These are phyloP conservation scores for Fusarium nodosum DNA, from an alignment of 2,329 filamentous ascomycete species.

Conservation along the genomic window DNA sequence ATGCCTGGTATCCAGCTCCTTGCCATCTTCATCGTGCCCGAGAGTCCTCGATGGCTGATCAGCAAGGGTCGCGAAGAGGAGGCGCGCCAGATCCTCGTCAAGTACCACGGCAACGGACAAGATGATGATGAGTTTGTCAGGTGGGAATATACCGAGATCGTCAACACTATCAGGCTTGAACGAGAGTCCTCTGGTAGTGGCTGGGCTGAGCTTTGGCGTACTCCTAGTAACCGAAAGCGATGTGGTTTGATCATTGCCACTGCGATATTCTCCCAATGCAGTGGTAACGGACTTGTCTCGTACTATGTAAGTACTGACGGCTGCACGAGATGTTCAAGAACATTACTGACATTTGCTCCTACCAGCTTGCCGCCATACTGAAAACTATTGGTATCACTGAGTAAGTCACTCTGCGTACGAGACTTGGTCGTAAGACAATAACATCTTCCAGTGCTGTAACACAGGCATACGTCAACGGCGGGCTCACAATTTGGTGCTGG, in stretches of 20 bases:
- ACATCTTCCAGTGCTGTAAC: constrained; percentile 31
- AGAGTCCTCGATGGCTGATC: constrained; percentile 44
- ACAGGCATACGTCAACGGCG: constrained; percentile 46
- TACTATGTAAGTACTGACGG: constrained; percentile 37
- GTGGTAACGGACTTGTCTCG: constrained; percentile 44
- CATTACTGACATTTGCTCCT: background rate
- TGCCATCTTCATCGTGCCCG: constrained; percentile 37
- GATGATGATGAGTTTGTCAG: constrained; percentile 35
- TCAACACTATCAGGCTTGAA: constrained; percentile 40
- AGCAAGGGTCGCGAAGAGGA: constrained; percentile 45
- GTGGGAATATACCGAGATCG: constrained; percentile 43
- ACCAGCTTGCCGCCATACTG: constrained; percentile 42
- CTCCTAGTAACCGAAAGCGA: constrained; percentile 44
- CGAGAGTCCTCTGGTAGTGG: constrained; percentile 27
- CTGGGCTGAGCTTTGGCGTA: constrained; percentile 41
- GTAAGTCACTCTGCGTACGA: background rate
- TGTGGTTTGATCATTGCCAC: constrained; percentile 43
- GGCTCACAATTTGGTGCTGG: constrained; percentile 47
- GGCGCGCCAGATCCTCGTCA: constrained; percentile 38
- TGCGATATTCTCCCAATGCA: constrained; percentile 44
- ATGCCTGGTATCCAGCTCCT: constrained; percentile 46
- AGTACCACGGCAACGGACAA: constrained; percentile 45
- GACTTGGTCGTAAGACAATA: fast-evolving
- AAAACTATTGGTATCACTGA: constrained; percentile 45
- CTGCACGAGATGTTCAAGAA: fast-evolving